Evolutionary conservation across 1,139 yeast species (phyloP).

Genomic region (Pichia sp.): DNA sequence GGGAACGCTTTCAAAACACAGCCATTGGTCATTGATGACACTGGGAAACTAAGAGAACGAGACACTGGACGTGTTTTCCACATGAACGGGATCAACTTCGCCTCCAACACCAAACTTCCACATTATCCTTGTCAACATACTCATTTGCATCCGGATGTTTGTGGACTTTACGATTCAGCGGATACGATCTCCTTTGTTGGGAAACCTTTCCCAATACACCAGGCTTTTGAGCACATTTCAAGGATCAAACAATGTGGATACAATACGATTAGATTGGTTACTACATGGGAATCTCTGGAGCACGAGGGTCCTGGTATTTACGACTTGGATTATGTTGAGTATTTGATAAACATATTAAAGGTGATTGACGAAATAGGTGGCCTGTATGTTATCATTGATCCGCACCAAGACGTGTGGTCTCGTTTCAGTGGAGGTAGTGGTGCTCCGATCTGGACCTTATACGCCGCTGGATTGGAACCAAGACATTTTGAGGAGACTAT

Average conservation of each 20-base stretch:
- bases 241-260: slow-evolving; percentile 78
- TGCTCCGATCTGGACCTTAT: slow-evolving; percentile 93
- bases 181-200: slow-evolving; percentile 74
- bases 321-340: slow-evolving; percentile 70
- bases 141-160: slow-evolving; percentile 38
- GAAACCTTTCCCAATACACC: slow-evolving; percentile 69
- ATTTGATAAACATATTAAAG: slow-evolving; percentile 55
- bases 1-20: slow-evolving; percentile 13
- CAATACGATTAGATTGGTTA: slow-evolving; percentile 66
- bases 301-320: slow-evolving; percentile 82
- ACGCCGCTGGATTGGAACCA: slow-evolving; percentile 90
- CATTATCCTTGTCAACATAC: slow-evolving; percentile 47
- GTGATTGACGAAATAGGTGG: slow-evolving; percentile 62
- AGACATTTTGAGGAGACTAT: slow-evolving; percentile 54
- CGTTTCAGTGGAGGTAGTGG: slow-evolving; percentile 91
- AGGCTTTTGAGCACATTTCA: slow-evolving; percentile 60
- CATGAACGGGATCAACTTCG: slow-evolving; percentile 78
- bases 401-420: slow-evolving; percentile 96
- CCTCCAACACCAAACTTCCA: slow-evolving; percentile 73
- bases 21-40: slow-evolving; percentile 15
- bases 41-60: slow-evolving; percentile 56
- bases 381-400: slow-evolving; percentile 73
- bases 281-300: slow-evolving; percentile 92
- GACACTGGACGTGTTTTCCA: slow-evolving; percentile 49
- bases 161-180: slow-evolving; percentile 55